Evolutionary conservation across 2,329 filamentous ascomycete genomes (phyloP).

Genomic region (Penicillium glabrum): DNA sequence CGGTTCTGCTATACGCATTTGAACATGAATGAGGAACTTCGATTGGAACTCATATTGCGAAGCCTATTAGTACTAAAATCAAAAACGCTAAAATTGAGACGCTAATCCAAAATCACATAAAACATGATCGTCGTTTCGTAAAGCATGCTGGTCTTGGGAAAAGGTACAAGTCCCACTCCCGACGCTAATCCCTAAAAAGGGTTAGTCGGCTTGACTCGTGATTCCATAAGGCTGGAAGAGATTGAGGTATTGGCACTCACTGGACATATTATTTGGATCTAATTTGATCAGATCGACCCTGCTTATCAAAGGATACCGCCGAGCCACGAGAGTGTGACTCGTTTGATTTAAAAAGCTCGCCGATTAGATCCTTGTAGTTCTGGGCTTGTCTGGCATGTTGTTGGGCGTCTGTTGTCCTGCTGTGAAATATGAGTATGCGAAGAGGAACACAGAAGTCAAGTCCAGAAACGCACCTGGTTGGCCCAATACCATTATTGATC

Average conservation of each 20-base stretch:
- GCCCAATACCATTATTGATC: background rate
- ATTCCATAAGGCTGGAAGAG: background rate
- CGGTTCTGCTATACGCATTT: too few relatives aligned
- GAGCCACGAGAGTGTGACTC: background rate
- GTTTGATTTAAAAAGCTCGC: background rate
- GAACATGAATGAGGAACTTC: too few relatives aligned
- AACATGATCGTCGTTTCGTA: background rate
- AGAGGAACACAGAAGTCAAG: background rate
- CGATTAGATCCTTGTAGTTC: background rate
- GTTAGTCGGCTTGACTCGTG: background rate
- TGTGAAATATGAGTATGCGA: background rate
- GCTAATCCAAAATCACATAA: background rate
- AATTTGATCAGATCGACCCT: background rate
- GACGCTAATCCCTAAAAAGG: background rate
- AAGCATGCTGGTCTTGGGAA: background rate
- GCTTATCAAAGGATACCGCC: background rate
- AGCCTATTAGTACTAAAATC: too few relatives aligned
- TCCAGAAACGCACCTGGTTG: background rate
- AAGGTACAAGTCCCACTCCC: background rate
- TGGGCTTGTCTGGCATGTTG: background rate
- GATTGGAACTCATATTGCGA: too few relatives aligned
- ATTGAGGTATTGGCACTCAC: background rate
- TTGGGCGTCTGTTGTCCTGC: background rate
- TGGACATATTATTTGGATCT: background rate
- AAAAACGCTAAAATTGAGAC: background rate